These are phyloP conservation scores for Eutypella sp. DNA, from an alignment of 2,329 filamentous ascomycete genomes.

Conservation along the genomic window DNA sequence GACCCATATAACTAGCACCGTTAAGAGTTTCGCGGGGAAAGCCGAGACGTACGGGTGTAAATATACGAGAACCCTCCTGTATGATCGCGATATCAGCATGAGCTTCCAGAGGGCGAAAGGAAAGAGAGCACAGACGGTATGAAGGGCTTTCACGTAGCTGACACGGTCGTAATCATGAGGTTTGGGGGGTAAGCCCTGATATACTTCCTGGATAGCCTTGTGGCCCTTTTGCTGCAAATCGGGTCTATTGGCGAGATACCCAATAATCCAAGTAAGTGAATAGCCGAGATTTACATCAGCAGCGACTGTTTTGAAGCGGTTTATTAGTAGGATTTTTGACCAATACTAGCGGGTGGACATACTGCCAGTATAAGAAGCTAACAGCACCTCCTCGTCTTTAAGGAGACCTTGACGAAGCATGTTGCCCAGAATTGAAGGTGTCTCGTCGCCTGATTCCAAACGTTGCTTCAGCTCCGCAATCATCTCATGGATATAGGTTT, in stretches of 20 bases:
- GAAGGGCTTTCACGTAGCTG: slow-evolving; percentile 1
- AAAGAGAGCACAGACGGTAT: neutral
- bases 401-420: neutral
- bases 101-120: neutral
- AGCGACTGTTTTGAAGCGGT: neutral
- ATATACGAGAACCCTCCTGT: slow-evolving; percentile 1
- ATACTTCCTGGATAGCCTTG: slow-evolving; percentile 1
- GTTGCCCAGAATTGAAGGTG: slow-evolving; percentile 1
- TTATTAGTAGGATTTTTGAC: neutral
- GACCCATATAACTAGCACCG: neutral
- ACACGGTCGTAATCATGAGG: slow-evolving; percentile 1
- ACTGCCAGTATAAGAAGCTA: slow-evolving; percentile 1
- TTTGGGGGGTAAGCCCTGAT: neutral
- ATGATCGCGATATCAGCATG: neutral
- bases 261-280: slow-evolving; percentile 1
- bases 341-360: neutral
- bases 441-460: neutral
- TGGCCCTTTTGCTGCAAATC: neutral
- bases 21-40: neutral
- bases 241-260: slow-evolving; percentile 1
- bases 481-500: neutral
- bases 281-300: slow-evolving; percentile 1
- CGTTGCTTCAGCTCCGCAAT: neutral
- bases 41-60: neutral
- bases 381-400: neutral